These are phyloP conservation scores for Colletotrichum filicis DNA, from an alignment of 2,329 filamentous ascomycete species.

Conservation along the genomic window DNA sequence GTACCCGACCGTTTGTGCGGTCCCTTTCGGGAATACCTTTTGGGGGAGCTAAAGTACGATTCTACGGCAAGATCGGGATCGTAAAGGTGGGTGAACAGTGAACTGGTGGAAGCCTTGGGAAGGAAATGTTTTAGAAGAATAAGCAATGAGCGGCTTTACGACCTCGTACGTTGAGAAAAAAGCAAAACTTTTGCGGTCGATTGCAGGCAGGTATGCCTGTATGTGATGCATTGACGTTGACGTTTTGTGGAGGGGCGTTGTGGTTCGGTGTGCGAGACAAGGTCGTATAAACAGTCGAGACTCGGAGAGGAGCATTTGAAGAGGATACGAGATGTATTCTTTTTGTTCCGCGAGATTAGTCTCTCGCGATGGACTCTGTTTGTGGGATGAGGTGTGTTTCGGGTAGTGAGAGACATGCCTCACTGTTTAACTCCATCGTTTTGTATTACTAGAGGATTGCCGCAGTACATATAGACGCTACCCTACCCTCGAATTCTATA, in stretches of 20 bases:
- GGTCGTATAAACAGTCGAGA: background rate
- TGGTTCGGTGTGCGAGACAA: background rate
- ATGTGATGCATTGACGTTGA: slow-evolving; percentile 9
- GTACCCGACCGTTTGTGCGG: background rate
- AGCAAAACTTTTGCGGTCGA: background rate
- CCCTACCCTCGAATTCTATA: too few relatives aligned
- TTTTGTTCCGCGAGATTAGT: background rate
- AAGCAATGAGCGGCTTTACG: background rate
- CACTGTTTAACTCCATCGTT: too few relatives aligned
- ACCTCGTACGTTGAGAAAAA: background rate
- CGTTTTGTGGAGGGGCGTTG: background rate
- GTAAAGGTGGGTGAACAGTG: background rate
- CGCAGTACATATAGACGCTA: too few relatives aligned
- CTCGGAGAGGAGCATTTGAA: background rate
- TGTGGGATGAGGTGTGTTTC: background rate
- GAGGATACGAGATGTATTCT: background rate
- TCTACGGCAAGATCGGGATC: background rate
- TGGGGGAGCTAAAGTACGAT: background rate
- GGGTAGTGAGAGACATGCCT: background rate
- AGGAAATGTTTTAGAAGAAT: background rate
- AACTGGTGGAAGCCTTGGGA: too few relatives aligned
- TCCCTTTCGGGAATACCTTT: background rate
- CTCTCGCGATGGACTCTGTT: background rate
- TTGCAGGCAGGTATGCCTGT: background rate
- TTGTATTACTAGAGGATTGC: too few relatives aligned